These are phyloP conservation scores for Furcasterigmium furcatum DNA, from an alignment of 2,329 filamentous ascomycete genomes.

Conservation along the genomic window DNA sequence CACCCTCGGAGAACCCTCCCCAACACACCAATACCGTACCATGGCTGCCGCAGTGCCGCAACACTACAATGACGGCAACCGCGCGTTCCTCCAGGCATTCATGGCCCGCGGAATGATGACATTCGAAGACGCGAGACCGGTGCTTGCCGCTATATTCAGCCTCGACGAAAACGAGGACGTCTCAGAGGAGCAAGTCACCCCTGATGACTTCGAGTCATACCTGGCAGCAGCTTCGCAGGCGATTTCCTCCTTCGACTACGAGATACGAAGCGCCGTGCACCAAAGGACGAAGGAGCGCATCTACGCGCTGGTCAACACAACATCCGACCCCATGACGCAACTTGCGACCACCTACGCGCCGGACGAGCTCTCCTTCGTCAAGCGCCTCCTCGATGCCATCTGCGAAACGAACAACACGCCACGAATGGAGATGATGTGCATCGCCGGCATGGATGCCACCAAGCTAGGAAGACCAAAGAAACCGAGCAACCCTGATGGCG, in stretches of 20 bases:
- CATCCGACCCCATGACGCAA: conserved; percentile 81
- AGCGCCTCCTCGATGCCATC: conserved; percentile 84
- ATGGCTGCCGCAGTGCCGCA: conserved; percentile 14
- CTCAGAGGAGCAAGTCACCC: conserved; percentile 60
- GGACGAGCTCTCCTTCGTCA: conserved; percentile 88
- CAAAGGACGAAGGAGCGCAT: conserved; percentile 66
- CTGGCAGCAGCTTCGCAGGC: conserved; percentile 68
- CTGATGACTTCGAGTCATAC: conserved; percentile 65
- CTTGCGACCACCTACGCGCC: conserved; percentile 76
- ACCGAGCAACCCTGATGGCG: conserved; percentile 21
- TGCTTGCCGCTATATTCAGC: conserved; percentile 75
- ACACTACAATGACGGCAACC: conserved; percentile 63
- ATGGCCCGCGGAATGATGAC: conserved; percentile 77
- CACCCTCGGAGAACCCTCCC: too few species aligned
- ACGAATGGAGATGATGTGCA: conserved; percentile 77
- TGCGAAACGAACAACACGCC: conserved; percentile 84
- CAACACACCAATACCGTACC: not conserved
- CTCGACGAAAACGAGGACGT: conserved; percentile 42
- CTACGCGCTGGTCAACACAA: conserved; percentile 84
- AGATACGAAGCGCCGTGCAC: conserved; percentile 73
- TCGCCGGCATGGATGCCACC: conserved; percentile 75
- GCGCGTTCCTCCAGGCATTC: conserved; percentile 88
- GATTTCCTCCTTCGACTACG: conserved; percentile 79
- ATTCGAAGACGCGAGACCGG: conserved; percentile 65
- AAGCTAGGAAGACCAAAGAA: conserved; percentile 56